These are phyloP conservation scores for Massarina eburnea DNA, from an alignment of 2,329 filamentous ascomycete species.

Conservation along the genomic window DNA sequence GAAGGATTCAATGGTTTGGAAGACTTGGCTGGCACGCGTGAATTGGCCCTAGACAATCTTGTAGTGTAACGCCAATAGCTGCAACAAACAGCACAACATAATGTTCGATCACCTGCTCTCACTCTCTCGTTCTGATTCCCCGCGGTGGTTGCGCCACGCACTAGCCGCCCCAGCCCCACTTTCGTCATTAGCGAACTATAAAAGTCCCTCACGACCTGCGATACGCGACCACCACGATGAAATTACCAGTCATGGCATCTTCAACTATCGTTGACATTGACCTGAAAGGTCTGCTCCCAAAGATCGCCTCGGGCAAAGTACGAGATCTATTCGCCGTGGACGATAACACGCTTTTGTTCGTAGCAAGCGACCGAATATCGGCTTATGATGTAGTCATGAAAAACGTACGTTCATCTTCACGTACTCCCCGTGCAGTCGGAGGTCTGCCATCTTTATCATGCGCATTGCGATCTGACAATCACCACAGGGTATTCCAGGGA, in stretches of 20 bases:
- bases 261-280: conserved; percentile 33
- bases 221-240: not conserved
- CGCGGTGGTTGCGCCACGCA: not conserved
- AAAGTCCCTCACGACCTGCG: not conserved
- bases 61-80: not conserved
- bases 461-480: conserved; percentile 1
- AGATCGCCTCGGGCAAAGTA: conserved; percentile 70
- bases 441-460: not conserved
- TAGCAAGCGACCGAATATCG: conserved; percentile 87
- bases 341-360: conserved; percentile 72
- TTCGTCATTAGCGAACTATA: not conserved
- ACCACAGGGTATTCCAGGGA: conserved; percentile 64
- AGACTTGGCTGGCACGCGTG: conserved; percentile 14
- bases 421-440: not conserved
- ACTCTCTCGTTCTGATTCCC: too few species aligned
- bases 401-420: conserved; percentile 62
- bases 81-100: not conserved
- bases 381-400: conserved; percentile 91
- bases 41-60: not conserved
- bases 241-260: conserved; percentile 24
- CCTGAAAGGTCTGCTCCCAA: conserved; percentile 42
- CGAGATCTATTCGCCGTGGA: conserved; percentile 78
- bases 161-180: conserved; percentile 2
- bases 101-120: too few species aligned
- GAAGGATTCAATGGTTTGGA: conserved; percentile 82